Evolutionary conservation across 179 eudicot genomes (phyloP).

Genomic region (Patellifolia procumbens): DNA sequence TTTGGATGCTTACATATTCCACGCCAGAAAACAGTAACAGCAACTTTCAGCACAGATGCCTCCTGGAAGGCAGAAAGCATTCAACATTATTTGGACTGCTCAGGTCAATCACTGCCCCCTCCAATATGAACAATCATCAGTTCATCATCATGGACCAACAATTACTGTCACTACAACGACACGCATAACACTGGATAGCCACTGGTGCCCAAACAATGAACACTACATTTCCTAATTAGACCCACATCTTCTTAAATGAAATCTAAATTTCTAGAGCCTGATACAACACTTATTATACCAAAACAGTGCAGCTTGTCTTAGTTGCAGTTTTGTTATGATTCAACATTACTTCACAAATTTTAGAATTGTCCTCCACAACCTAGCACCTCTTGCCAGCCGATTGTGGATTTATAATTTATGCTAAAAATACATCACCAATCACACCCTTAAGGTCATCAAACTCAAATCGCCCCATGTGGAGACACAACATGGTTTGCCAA

Average conservation of each 20-base stretch:
- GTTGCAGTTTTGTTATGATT: background rate
- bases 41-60: background rate
- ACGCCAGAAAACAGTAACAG: background rate
- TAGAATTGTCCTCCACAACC: background rate
- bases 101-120: background rate
- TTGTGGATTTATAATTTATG: background rate
- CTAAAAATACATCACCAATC: background rate
- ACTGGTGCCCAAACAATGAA: background rate
- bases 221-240: background rate
- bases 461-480: background rate
- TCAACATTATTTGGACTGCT: background rate
- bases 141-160: background rate
- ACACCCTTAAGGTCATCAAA: background rate
- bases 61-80: background rate
- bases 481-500: background rate
- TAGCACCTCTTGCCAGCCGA: background rate
- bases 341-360: background rate
- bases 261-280: background rate
- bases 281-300: background rate
- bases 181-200: constrained; percentile 1
- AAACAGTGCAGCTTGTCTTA: background rate
- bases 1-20: background rate
- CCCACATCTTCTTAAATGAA: background rate
- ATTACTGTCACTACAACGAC: background rate
- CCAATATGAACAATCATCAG: background rate